phyloP scores from a whole-genome alignment of 208 protist genomes.

The Zelonia costaricensis region DNA sequence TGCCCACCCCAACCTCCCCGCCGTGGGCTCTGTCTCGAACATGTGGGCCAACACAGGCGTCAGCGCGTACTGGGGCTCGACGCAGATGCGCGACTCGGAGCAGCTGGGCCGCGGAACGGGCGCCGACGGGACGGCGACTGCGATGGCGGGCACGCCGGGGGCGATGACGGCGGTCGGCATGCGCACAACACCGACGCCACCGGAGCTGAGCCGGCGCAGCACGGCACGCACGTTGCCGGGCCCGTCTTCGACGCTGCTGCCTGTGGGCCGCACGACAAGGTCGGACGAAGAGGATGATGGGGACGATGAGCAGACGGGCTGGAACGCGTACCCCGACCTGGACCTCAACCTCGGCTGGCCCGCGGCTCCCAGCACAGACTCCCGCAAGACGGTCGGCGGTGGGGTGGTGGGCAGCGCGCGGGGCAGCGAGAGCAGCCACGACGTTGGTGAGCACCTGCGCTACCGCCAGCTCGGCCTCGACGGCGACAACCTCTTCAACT shows the following conservation, averaged over 20 bases:
- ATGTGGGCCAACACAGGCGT: conserved; percentile 1
- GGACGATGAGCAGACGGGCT: conserved; percentile 20
- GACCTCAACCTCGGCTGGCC: conserved; percentile 15
- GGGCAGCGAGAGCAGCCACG: conserved; percentile 1
- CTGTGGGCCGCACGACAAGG: neutral
- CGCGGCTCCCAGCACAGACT: neutral
- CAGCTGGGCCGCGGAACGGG: neutral
- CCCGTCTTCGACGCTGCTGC: neutral
- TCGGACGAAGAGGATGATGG: neutral
- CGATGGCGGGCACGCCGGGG: neutral
- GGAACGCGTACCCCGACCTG: conserved; percentile 19
- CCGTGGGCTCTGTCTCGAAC: conserved; percentile 6
- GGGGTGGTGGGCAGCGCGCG: neutral
- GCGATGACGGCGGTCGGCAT: neutral
- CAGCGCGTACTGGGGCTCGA: conserved; percentile 10
- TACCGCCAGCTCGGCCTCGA: conserved; percentile 8
- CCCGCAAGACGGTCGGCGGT: neutral
- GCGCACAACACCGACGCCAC: neutral
- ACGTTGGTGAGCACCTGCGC: neutral
- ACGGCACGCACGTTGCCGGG: conserved; percentile 10
- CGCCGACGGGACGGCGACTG: neutral
- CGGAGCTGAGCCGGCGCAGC: conserved; percentile 14
- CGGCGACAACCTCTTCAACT: conserved; percentile 17
- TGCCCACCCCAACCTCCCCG: neutral
- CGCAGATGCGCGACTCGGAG: conserved; percentile 10